A percentile compares a stretch with the other conserved stretches of the same genome.
Evolutionary conservation across 2,329 filamentous ascomycete genomes (phyloP).

Genomic region (Apiospora rasikravindrae): DNA sequence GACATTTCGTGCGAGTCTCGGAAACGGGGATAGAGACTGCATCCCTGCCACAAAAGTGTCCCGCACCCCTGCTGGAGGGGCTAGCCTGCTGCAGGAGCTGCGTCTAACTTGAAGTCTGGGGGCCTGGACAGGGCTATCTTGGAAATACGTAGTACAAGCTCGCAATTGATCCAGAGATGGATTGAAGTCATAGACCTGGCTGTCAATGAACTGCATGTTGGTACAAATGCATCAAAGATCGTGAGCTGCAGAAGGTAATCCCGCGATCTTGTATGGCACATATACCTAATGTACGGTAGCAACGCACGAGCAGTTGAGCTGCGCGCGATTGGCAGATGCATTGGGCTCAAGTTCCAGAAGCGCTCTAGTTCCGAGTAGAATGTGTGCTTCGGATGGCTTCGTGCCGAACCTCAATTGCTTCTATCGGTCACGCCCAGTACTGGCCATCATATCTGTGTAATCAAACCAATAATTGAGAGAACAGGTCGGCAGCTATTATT

Average conservation of each 20-base stretch:
- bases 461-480: neutral
- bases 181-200: too few relatives aligned
- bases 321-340: neutral
- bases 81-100: neutral
- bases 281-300: neutral
- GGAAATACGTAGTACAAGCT: neutral
- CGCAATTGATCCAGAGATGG: neutral
- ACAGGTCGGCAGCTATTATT: neutral
- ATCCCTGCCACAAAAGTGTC: neutral
- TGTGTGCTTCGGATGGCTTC: neutral
- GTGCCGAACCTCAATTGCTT: neutral
- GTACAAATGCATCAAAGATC: neutral
- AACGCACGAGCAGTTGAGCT: neutral
- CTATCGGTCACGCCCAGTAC: neutral
- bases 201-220: neutral
- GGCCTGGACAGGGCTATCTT: neutral
- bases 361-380: neutral
- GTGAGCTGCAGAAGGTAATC: too few relatives aligned
- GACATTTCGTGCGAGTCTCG: neutral
- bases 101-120: neutral
- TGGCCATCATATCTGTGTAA: neutral
- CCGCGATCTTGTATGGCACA: too few relatives aligned
- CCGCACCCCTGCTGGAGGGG: neutral
- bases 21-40: neutral
- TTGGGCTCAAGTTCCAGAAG: neutral